Evolutionary conservation across 345 rosid genomes (phyloP).

Genomic region (Punica granatum): DNA sequence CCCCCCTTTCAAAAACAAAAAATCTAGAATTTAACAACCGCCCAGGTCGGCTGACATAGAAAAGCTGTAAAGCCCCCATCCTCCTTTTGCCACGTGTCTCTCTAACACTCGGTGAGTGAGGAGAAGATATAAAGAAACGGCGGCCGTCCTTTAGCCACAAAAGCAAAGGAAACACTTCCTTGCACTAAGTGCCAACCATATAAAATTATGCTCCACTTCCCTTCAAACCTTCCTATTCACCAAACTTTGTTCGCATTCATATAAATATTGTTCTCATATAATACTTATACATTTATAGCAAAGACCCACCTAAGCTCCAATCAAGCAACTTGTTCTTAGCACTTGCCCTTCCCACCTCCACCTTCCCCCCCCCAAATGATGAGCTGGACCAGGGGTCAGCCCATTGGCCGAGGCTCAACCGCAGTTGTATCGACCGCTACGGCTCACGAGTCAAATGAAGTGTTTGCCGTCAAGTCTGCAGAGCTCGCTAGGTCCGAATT

Average conservation of each 20-base stretch:
- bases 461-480: slow-evolving; percentile 53
- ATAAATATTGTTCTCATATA: not conserved
- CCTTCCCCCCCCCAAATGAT: slow-evolving; percentile 12
- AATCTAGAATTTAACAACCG: not conserved
- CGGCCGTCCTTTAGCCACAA: slow-evolving; percentile 38
- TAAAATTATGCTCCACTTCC: not conserved
- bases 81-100: slow-evolving; percentile 27
- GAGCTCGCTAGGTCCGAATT: slow-evolving; percentile 28
- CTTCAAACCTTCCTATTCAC: not conserved
- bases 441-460: slow-evolving; percentile 16
- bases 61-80: slow-evolving; percentile 9
- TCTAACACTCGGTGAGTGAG: not conserved
- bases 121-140: slow-evolving; percentile 11
- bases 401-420: slow-evolving; percentile 47
- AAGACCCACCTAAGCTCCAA: not conserved
- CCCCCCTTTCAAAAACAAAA: no score
- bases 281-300: not conserved
- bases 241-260: not conserved
- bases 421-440: slow-evolving; percentile 43
- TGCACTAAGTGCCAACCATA: slow-evolving; percentile 12
- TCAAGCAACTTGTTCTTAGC: not conserved
- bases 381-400: slow-evolving; percentile 50
- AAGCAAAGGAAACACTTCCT: not conserved
- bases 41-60: slow-evolving; percentile 1
- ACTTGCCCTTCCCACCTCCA: not conserved